Conservation (phyloP, 2,329 filamentous ascomycete genomes). For the Exophiala phaeomuriformis region DNA sequence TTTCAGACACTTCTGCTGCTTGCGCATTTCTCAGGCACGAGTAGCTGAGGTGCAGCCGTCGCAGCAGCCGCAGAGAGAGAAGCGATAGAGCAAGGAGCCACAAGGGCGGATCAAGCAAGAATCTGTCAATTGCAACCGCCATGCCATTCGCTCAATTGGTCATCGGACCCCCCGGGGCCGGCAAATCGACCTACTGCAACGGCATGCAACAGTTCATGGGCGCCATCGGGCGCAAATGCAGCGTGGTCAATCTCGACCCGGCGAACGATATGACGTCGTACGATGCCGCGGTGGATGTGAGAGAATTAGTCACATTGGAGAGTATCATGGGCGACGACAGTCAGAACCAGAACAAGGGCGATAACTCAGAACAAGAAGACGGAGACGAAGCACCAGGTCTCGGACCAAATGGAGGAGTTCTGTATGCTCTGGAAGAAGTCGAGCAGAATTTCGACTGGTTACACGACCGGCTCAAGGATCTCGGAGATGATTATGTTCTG, state of each 20-base stretch:
- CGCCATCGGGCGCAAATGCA: slow-evolving; percentile 90
- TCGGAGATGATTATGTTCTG: slow-evolving; percentile 83
- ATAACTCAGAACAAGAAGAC: background rate
- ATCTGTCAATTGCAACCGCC: too few species aligned
- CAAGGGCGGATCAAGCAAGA: too few species aligned
- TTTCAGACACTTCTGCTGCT: too few species aligned
- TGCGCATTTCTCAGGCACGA: too few species aligned
- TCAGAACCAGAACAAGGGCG: slow-evolving; percentile 42
- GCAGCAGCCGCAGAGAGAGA: too few species aligned
- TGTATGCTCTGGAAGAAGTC: slow-evolving; percentile 91
- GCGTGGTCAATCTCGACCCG: slow-evolving; percentile 91
- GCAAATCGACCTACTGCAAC: slow-evolving; percentile 97
- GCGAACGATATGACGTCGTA: slow-evolving; percentile 92
- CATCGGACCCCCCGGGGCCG: slow-evolving; percentile 86
- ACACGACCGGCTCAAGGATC: slow-evolving; percentile 66
- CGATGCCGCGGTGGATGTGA: slow-evolving; percentile 81
- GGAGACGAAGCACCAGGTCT: slow-evolving; percentile 36
- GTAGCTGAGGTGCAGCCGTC: too few species aligned
- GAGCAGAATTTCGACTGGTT: slow-evolving; percentile 94
- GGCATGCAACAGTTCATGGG: slow-evolving; percentile 98
- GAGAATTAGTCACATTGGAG: slow-evolving; percentile 79
- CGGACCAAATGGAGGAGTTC: slow-evolving; percentile 82
- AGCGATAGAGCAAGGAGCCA: too few species aligned
- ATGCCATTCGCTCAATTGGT: slow-evolving; percentile 69
- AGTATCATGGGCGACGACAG: slow-evolving; percentile 78